phyloP scores from a whole-genome alignment of 108 stramenopile genomes.

The Cyclotella baltica region DNA sequence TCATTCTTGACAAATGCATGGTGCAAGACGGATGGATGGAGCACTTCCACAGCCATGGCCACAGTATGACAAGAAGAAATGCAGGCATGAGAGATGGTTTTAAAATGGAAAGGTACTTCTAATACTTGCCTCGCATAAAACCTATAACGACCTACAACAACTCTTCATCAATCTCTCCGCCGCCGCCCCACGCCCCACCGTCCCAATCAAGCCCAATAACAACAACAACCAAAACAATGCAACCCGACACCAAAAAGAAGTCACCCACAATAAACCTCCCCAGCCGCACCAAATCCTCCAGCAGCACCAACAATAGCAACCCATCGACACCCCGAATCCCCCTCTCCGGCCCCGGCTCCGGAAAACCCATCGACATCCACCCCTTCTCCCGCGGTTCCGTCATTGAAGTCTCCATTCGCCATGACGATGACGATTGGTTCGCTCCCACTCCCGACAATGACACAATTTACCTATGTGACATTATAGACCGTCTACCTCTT shows the following conservation, averaged over 20 bases:
- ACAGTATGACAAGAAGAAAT: too few species aligned
- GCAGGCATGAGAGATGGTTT: too few species aligned
- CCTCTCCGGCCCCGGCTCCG: slow-evolving; percentile 39
- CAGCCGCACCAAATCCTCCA: slow-evolving; percentile 6
- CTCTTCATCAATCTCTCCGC: not conserved
- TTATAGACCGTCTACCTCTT: slow-evolving; percentile 80
- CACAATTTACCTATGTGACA: slow-evolving; percentile 75
- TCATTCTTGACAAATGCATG: not conserved
- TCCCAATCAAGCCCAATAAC: not conserved
- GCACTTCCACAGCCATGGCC: too few species aligned
- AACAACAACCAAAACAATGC: not conserved
- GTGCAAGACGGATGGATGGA: too few species aligned
- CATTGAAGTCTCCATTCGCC: slow-evolving; percentile 80
- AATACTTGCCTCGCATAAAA: too few species aligned
- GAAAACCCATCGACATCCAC: slow-evolving; percentile 73
- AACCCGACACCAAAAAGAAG: not conserved
- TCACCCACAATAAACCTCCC: not conserved
- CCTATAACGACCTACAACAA: too few species aligned
- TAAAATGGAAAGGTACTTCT: too few species aligned
- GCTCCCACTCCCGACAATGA: slow-evolving; percentile 38
- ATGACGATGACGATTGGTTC: slow-evolving; percentile 33
- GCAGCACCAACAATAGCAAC: slow-evolving; percentile 7
- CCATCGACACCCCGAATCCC: not conserved
- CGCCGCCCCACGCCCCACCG: not conserved
- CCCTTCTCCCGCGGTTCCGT: slow-evolving; percentile 86